Base-by-base conservation (phyloP, 2,329 filamentous ascomycete genomes). In the Fusarium vanettenii region DNA sequence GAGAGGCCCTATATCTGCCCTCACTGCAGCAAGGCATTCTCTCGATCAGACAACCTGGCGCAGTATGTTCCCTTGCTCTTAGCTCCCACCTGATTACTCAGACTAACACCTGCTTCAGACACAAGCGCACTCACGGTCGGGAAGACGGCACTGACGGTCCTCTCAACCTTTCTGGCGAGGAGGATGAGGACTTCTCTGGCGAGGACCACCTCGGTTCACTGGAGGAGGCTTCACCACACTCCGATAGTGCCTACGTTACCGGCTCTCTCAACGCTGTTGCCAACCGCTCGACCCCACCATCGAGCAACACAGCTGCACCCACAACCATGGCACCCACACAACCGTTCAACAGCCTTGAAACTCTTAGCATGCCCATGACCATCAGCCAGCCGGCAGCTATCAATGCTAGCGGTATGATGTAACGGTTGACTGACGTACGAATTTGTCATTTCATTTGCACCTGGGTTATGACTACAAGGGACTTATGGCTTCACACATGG, bases 1-100 rank as follows among this genome's bases (percentile, higher is more conserved):
- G 97, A 99, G 89, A 94, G 96, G 86, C 97, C 97, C 79, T 99
- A 99, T 86, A 93, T 97, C 82, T 99, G 97, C 90, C 94, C 94
- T 79, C 93, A 97, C 85, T 99, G 97, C 91, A 98, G 94, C 89
- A 98, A 98, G 89, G 96, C 96, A 76, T 99, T 99, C 85, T 98
- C 97, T 70, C 90, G 97, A 86, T 98, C 96, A 81, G 97, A 99
- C 87, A 99, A 99, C 84, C 93, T 99, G 85, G 97, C 97, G 84
- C 97, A 99, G 94, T 97, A 95, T 86, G 90, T 81, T 52, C 18
- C 79, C 81, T 81, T 80, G 70, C 83, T 84, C 8, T 14, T 85
- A 80, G 75, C 84, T 81, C 72, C 72, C 80, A 73, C 43, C 2
- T 10, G 14, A 29, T 6, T 16, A n/a, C n/a, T 10, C 65, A 76